Evolutionary conservation across 768 basidiomycete genomes (phyloP), one percentile per base, ranked within the genome.

Genomic region (Pulveroboletus ravenelii): DNA sequence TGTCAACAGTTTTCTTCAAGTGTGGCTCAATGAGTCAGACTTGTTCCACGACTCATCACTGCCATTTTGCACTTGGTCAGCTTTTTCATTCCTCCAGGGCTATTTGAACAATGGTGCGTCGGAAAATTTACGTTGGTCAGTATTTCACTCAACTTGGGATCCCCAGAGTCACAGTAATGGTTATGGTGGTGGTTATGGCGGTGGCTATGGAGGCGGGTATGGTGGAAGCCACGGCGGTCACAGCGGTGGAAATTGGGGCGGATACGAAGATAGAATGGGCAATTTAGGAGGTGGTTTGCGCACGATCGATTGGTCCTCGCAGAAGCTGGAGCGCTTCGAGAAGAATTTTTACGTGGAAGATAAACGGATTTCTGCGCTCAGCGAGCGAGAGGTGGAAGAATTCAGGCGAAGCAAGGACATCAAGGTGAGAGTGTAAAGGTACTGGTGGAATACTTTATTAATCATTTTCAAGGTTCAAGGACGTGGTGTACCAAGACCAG

Each of bases 291-390:
- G 86, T 36, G 80, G 88, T 41, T 78, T 98, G 47, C 83, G 84
- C 54, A 76, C 77, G 45, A 84, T 96, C 49, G 91, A 98, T 72
- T 99, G 96, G 96, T 67, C 74, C 47, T 70, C 70, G 37, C 75
- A 82, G 41, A 83, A 82, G 53, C 73, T 96, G 50, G 78, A 84
- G 62, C 85, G 80, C 59, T 98, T 99, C 58, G 95, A 98, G 72
- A 99, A 98, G 76, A 97, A 98, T 76, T 99, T 95, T 59, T 95
- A 95, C 60, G 75, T 85, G 41, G 93, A 99, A 69, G 91, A 97
- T 69, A 85, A 88, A 63, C 80, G 84, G 27, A 89, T 98, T 39
- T 70, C 83, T 17, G 73, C 78, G 30, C 85, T 86, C 55, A 81
- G 77, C 47, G 93, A 97, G 14, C 76, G 82, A 43, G 95, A 99